A percentile compares a stretch with the other conserved stretches of the same genome.
Conservation (phyloP, 164 flowering plant species). For the Stephania yunnanensis region DNA sequence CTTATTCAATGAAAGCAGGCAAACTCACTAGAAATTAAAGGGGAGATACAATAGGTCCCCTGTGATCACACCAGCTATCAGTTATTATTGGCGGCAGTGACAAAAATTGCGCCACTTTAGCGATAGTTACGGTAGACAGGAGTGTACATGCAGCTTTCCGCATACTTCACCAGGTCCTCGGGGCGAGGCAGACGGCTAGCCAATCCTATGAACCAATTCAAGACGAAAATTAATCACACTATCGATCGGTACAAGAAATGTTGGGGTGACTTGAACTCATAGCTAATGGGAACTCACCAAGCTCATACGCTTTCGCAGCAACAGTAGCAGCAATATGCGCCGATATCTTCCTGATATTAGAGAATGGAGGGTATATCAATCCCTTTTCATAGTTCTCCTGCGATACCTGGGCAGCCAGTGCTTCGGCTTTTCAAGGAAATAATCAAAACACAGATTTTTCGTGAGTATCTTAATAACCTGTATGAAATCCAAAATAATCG, state of each 20-base stretch:
- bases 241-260: no score
- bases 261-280: no score
- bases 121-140: conserved; percentile 69
- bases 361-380: conserved; percentile 72
- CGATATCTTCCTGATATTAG: conserved; percentile 80
- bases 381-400: conserved; percentile 69
- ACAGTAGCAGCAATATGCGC: conserved; percentile 90
- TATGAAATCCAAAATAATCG: no score
- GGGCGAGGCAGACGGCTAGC: conserved; percentile 87
- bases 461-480: neutral
- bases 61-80: no score
- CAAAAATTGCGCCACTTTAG: conserved; percentile 21
- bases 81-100: neutral
- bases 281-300: conserved; percentile 45
- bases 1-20: neutral
- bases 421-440: conserved; percentile 54
- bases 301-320: conserved; percentile 91
- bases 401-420: conserved; percentile 73
- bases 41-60: neutral
- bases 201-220: conserved; percentile 37
- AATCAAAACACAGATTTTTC: neutral
- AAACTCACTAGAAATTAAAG: neutral
- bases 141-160: conserved; percentile 93
- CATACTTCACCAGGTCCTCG: conserved; percentile 60
- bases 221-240: neutral